Percentiles rank a stretch among this genome's conserved stretches.
phyloP scores from a whole-genome alignment of 75 land plant species.

The Selaginella tamariscina region DNA sequence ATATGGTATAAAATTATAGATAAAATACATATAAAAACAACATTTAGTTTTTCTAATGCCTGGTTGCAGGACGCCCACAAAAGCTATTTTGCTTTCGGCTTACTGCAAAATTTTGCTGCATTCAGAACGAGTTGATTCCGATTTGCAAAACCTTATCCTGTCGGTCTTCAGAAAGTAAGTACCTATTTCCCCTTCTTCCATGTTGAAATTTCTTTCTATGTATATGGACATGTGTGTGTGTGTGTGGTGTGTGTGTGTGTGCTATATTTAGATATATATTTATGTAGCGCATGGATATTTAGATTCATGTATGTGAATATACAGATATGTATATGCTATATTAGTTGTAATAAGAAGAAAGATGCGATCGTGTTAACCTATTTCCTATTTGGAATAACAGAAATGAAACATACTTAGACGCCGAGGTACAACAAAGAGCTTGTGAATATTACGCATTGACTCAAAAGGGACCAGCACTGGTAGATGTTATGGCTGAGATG shows the following conservation, averaged over 20 bases:
- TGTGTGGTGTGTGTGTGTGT: no score
- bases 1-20: no score
- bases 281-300: no score
- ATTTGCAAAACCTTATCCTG: constrained; percentile 72
- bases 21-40: no score
- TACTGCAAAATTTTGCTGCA: constrained; percentile 94
- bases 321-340: no score
- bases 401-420: constrained; percentile 88
- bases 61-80: constrained; percentile 54
- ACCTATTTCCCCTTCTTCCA: constrained; percentile 1
- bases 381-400: constrained; percentile 37
- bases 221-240: no score
- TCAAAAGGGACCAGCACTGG: constrained; percentile 67
- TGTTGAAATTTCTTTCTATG: neutral
- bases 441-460: constrained; percentile 78
- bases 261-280: no score
- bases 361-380: no score
- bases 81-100: constrained; percentile 82
- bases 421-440: constrained; percentile 93
- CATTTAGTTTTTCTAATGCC: no score
- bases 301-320: no score
- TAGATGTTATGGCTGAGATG: constrained; percentile 98
- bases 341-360: no score
- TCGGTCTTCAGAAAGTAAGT: constrained; percentile 68
- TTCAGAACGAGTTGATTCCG: constrained; percentile 83